Evolutionary conservation across 2,329 filamentous ascomycete genomes (phyloP).

Genomic region (Paecilomyces niveus): DNA sequence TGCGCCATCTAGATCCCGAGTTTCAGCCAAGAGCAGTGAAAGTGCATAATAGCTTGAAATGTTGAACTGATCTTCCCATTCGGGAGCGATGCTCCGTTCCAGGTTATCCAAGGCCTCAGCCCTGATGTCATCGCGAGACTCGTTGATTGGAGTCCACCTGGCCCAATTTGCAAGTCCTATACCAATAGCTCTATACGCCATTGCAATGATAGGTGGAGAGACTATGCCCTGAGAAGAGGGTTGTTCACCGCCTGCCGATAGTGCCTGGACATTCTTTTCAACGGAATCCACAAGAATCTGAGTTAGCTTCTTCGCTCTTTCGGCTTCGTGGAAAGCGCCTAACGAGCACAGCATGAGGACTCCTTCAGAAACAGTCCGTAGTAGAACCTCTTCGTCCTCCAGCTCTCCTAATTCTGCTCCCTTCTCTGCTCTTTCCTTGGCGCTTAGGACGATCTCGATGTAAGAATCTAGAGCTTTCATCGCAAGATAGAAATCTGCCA

Average conservation of each 20-base stretch:
- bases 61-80: slow-evolving; percentile 59
- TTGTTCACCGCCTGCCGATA: slow-evolving; percentile 8
- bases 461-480: slow-evolving; percentile 91
- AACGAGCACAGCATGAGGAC: slow-evolving; percentile 77
- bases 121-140: slow-evolving; percentile 65
- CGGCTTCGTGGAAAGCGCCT: slow-evolving; percentile 64
- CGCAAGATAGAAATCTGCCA: slow-evolving; percentile 88
- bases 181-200: slow-evolving; percentile 78
- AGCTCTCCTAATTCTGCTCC: slow-evolving; percentile 56
- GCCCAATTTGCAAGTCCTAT: slow-evolving; percentile 84
- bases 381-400: slow-evolving; percentile 68
- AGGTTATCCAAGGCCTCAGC: slow-evolving; percentile 69
- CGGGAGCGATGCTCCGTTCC: slow-evolving; percentile 62
- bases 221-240: slow-evolving; percentile 31
- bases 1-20: slow-evolving; percentile 69
- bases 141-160: slow-evolving; percentile 67
- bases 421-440: slow-evolving; percentile 77
- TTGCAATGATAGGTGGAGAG: slow-evolving; percentile 55
- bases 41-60: slow-evolving; percentile 74
- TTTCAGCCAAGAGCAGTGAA: slow-evolving; percentile 79
- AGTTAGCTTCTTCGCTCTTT: slow-evolving; percentile 69
- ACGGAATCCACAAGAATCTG: slow-evolving; percentile 69
- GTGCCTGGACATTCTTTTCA: slow-evolving; percentile 46
- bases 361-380: slow-evolving; percentile 73
- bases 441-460: slow-evolving; percentile 76